A percentile compares a stretch with the other conserved stretches of the same genome.
Conservation (phyloP, 75 land plant genomes). For the Cupressus sempervirens region DNA sequence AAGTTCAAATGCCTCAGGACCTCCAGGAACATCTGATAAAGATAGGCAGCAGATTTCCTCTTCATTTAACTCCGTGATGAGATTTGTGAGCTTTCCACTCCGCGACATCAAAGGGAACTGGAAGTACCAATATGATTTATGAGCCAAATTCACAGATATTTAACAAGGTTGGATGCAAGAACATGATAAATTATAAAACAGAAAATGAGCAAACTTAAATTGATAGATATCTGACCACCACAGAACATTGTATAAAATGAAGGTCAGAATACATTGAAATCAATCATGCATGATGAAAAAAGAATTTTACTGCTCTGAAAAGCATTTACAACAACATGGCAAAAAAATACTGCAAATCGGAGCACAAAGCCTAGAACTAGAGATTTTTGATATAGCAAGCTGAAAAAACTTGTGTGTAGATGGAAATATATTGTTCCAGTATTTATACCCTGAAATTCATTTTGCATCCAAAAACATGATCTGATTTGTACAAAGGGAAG, state of each 20-base stretch:
- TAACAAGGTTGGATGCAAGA: background rate
- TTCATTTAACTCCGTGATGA: slow-evolving; percentile 33
- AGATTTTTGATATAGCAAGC: background rate
- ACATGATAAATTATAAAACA: background rate
- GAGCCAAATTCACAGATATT: background rate
- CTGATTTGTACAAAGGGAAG: background rate
- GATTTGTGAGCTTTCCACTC: slow-evolving; percentile 51
- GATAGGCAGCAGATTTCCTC: background rate
- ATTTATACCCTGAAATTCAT: background rate
- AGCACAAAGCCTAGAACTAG: background rate
- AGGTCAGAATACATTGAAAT: background rate
- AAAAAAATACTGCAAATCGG: background rate
- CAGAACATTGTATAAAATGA: background rate
- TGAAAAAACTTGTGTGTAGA: background rate
- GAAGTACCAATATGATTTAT: slow-evolving; percentile 2
- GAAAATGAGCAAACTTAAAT: background rate
- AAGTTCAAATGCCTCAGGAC: slow-evolving; percentile 24
- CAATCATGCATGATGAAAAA: background rate
- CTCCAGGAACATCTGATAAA: slow-evolving; percentile 23
- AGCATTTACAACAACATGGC: background rate
- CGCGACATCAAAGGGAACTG: slow-evolving; percentile 81
- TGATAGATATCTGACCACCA: background rate
- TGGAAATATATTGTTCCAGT: background rate
- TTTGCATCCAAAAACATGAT: background rate
- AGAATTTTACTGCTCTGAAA: background rate